A percentile compares a stretch with the other conserved stretches of the same genome.
Evolutionary conservation across 2,329 filamentous ascomycete genomes (phyloP).

Genomic region (Exophiala mesophila): DNA sequence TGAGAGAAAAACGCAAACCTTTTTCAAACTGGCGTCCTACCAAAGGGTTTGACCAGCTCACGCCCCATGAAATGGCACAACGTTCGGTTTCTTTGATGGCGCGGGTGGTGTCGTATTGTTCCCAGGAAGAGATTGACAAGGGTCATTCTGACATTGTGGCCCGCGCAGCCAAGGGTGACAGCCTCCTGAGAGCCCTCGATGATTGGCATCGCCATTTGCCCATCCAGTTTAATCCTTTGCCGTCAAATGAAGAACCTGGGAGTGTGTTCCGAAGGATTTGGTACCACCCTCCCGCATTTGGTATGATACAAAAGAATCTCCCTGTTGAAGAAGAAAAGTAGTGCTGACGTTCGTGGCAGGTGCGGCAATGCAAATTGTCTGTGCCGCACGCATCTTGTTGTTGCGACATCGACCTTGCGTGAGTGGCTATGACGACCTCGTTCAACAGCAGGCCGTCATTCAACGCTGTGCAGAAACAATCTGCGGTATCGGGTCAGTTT

Average conservation of each 20-base stretch:
- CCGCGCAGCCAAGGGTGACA: conserved; percentile 19
- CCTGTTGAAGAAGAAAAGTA: neutral
- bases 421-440: conserved; percentile 23
- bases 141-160: conserved; percentile 10
- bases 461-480: conserved; percentile 24
- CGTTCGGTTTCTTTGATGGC: conserved; percentile 25
- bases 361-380: conserved; percentile 27
- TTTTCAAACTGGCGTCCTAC: conserved; percentile 28
- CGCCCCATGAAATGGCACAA: conserved; percentile 21
- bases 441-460: conserved; percentile 22
- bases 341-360: conserved; percentile 4
- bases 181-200: conserved; percentile 24
- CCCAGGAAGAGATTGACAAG: conserved; percentile 11
- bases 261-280: conserved; percentile 24
- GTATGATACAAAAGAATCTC: too few species aligned
- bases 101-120: conserved; percentile 26
- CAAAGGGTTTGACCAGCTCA: conserved; percentile 17
- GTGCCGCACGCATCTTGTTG: conserved; percentile 25
- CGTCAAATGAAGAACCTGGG: conserved; percentile 7
- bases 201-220: conserved; percentile 28
- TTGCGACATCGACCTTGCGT: conserved; percentile 24
- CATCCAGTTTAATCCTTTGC: conserved; percentile 28
- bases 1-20: conserved; percentile 28
- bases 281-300: conserved; percentile 28
- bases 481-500: conserved; percentile 27